Evolutionary conservation across 805 yeast genomes (phyloP).

Genomic region (Nakazawaea anatomiae): DNA sequence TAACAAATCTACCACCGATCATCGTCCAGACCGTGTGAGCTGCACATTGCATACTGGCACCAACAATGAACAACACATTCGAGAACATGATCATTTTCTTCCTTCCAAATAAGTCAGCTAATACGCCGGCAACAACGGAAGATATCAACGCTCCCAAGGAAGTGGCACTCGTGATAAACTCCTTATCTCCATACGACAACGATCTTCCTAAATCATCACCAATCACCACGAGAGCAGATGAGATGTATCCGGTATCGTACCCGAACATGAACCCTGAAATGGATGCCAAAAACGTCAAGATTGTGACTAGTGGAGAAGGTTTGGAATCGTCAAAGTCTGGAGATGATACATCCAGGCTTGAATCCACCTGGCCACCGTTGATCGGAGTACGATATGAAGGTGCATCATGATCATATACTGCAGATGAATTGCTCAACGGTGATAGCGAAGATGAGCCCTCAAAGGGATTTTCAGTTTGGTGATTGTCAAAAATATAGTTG

Average conservation of each 20-base stretch:
- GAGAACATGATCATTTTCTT: slow-evolving; percentile 39
- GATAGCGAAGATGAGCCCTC: background rate
- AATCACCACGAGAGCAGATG: slow-evolving; percentile 47
- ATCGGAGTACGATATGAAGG: too few relatives aligned
- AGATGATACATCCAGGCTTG: too few relatives aligned
- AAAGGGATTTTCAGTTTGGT: background rate
- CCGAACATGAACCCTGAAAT: slow-evolving; percentile 59
- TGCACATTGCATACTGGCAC: slow-evolving; percentile 41
- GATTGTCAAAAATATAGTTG: background rate
- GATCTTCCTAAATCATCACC: slow-evolving; percentile 39
- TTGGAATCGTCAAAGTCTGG: slow-evolving; percentile 10
- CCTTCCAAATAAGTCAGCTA: slow-evolving; percentile 45
- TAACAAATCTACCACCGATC: slow-evolving; percentile 45
- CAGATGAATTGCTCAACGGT: background rate
- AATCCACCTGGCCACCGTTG: too few relatives aligned
- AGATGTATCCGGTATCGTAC: slow-evolving; percentile 55
- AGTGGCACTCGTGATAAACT: slow-evolving; percentile 48
- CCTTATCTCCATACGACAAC: slow-evolving; percentile 40
- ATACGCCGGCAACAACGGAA: slow-evolving; percentile 40
- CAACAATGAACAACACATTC: slow-evolving; percentile 40
- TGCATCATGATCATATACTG: background rate
- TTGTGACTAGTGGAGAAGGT: slow-evolving; percentile 35
- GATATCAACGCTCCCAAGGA: slow-evolving; percentile 51
- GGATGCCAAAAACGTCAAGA: slow-evolving; percentile 44
- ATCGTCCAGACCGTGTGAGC: slow-evolving; percentile 40